phyloP scores from a whole-genome alignment of 2,329 filamentous ascomycete species.

The Aschersonia sp. region DNA sequence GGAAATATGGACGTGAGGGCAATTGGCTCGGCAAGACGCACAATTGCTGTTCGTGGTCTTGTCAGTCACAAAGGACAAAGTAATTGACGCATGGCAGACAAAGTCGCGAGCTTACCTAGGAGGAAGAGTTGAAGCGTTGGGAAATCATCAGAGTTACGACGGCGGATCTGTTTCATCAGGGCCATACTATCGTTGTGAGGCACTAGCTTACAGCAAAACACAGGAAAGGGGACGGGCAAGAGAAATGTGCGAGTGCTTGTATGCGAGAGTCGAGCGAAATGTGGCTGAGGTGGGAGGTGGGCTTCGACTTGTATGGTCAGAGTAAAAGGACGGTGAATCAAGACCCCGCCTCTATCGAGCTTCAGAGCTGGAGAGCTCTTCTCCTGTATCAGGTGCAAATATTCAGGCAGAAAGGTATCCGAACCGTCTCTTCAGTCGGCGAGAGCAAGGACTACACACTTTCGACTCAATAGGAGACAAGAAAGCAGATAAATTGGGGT shows the following conservation, averaged over 20 bases:
- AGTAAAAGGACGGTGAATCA: neutral
- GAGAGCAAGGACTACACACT: too few species aligned
- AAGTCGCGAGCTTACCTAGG: slow-evolving; percentile 41
- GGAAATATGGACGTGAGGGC: slow-evolving; percentile 88
- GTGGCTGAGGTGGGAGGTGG: neutral
- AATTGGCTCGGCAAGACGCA: slow-evolving; percentile 83
- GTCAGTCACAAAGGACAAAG: neutral
- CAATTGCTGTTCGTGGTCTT: slow-evolving; percentile 49
- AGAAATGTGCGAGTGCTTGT: slow-evolving; percentile 9
- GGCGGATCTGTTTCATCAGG: slow-evolving; percentile 33
- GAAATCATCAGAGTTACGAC: slow-evolving; percentile 57
- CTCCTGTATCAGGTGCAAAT: too few species aligned
- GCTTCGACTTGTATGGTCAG: neutral
- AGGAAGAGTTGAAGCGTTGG: slow-evolving; percentile 72
- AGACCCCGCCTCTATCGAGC: too few species aligned
- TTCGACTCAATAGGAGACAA: too few species aligned
- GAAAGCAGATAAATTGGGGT: neutral
- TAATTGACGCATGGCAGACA: neutral
- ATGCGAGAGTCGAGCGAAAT: neutral
- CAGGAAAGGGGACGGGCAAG: slow-evolving; percentile 11
- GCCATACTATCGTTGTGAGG: slow-evolving; percentile 31
- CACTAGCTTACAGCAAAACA: slow-evolving; percentile 29
- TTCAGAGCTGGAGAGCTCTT: too few species aligned
- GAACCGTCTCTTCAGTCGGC: too few species aligned
- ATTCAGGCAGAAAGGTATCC: too few species aligned